A percentile compares a stretch with the other conserved stretches of the same genome.
phyloP scores from a whole-genome alignment of 371 early-diverging fungal species.

The Vairimorpha apis region DNA sequence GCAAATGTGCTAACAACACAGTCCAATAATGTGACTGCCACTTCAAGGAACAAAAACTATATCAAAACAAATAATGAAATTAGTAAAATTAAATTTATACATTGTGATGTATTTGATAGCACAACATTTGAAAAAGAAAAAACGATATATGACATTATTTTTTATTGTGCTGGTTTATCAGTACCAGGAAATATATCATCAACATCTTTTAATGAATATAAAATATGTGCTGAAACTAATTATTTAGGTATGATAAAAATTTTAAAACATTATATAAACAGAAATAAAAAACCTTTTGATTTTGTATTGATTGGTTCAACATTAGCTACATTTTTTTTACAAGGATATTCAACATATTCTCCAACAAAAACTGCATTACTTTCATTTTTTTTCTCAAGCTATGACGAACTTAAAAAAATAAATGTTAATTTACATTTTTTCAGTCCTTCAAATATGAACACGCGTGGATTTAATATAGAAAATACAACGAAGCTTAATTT shows the following conservation, averaged over 20 bases:
- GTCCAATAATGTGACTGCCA: conserved; percentile 78
- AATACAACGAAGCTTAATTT: conserved; percentile 72
- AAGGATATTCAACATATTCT: conserved; percentile 73
- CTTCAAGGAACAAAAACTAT: conserved; percentile 68
- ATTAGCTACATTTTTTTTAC: conserved; percentile 67
- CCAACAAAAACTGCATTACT: conserved; percentile 73
- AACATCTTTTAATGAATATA: conserved; percentile 66
- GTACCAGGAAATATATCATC: conserved; percentile 71
- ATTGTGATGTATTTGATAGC: conserved; percentile 42
- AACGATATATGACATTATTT: conserved; percentile 66
- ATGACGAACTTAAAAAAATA: conserved; percentile 68
- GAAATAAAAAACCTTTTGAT: conserved; percentile 65
- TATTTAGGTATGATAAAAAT: conserved; percentile 72
- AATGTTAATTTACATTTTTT: conserved; percentile 71
- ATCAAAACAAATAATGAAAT: conserved; percentile 60
- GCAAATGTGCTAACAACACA: conserved; percentile 69
- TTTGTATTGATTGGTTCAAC: conserved; percentile 74
- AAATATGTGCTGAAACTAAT: conserved; percentile 68
- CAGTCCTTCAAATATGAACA: conserved; percentile 71
- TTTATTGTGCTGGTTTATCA: conserved; percentile 72
- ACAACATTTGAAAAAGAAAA: background rate
- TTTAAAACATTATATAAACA: conserved; percentile 66
- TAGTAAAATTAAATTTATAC: conserved; percentile 3
- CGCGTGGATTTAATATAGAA: conserved; percentile 72
- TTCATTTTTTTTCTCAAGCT: conserved; percentile 67